Percentiles rank a stretch among this genome's conserved stretches.
These are phyloP conservation scores for Saccharomyces pastorianus DNA, from an alignment of 1,139 yeast genomes.

Conservation along the genomic window DNA sequence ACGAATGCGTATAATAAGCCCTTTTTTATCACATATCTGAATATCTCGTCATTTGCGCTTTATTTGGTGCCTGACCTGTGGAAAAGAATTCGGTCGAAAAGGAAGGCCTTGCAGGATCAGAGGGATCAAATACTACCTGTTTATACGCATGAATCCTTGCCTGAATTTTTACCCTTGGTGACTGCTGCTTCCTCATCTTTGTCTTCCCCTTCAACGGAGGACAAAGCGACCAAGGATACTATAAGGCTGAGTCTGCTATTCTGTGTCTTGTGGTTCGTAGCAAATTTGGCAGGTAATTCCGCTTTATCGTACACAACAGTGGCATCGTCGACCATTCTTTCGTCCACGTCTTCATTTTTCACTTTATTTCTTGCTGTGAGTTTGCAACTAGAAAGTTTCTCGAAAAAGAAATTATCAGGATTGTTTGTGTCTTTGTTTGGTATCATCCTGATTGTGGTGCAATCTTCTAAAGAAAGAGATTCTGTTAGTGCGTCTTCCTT, in stretches of 20 bases:
- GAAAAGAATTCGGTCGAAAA: constrained; percentile 27
- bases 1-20: constrained; percentile 73
- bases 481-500: constrained; percentile 33
- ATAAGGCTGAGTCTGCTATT: constrained; percentile 66
- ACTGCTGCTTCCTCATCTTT: neutral
- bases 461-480: neutral
- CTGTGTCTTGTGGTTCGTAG: constrained; percentile 79
- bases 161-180: neutral
- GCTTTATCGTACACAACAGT: constrained; percentile 83
- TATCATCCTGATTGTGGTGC: constrained; percentile 33
- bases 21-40: constrained; percentile 84
- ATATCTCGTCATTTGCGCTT: constrained; percentile 74
- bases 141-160: constrained; percentile 1
- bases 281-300: constrained; percentile 83
- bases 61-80: constrained; percentile 61
- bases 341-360: constrained; percentile 89
- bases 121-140: constrained; percentile 14
- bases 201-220: neutral
- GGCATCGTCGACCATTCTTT: constrained; percentile 84
- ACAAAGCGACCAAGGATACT: constrained; percentile 35
- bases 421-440: constrained; percentile 69
- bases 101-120: constrained; percentile 25
- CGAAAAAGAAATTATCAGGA: constrained; percentile 56
- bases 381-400: constrained; percentile 63
- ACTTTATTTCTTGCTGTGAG: constrained; percentile 76